Evolutionary conservation across 2,329 filamentous ascomycete species (phyloP), one percentile per base, ranked within the genome.

Genomic region (Aspergillus carbonarius): DNA sequence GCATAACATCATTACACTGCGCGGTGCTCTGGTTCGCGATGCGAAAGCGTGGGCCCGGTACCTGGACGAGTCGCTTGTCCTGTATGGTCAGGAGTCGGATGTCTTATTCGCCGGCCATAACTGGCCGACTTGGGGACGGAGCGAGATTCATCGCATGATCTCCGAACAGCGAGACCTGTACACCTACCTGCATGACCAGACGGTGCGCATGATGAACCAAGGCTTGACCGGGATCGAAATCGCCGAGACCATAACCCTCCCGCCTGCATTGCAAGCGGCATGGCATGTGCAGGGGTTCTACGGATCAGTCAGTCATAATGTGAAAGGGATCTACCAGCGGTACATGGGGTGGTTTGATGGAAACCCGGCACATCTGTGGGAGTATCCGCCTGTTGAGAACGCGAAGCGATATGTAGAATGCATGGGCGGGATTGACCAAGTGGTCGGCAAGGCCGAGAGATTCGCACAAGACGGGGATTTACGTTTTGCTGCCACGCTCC

Each of bases 1-100:
- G 57, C 77, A 80, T 62, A 80, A 79, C 59, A 74, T 80, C 57
- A 60, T 73, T 5, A 79, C 78, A 0, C 67, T 79, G 13, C 72
- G 78, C 1, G 78, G 78, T 2, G 77, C 76, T 2, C 63, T 65
- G 5, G 78, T 80, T 2, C 68, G 77, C 10, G 78, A 80, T 61
- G 70, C 77, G 1, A 71, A 75, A 23, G 68, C 66, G 1, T 80
- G 77, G 78, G 70, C 74, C 2, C 60, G 64, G 15, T 76, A 78
- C 47, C 60, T 79, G 8, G 73, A 76, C 64, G 79, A 57, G 76
- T 64, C 74, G 5, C 67, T 78, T 18, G 66, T 65, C 12, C 46
- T 78, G n/a, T 79, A 70, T 53, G 72, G 70, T 0, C 48, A 62
- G 2, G 57, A 67, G 4, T 50, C 72, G 1, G 70, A 76, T 5